phyloP scores from a whole-genome alignment of 2,329 filamentous ascomycete genomes.

The Apiospora marii region DNA sequence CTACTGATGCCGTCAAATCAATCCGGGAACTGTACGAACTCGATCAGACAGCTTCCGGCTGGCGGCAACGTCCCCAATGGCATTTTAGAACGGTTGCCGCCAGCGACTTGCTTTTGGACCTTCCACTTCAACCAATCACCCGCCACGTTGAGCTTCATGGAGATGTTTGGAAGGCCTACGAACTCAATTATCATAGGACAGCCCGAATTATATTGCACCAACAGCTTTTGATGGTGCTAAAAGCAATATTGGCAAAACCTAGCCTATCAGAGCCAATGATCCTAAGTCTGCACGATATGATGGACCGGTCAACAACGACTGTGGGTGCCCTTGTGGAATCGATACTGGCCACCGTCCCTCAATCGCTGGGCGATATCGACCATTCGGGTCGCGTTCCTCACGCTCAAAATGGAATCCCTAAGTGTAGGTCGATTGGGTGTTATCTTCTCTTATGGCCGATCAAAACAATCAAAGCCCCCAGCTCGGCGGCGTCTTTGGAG shows the following conservation, averaged over 20 bases:
- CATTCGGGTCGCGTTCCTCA: slow-evolving; percentile 33
- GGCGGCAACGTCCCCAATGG: slow-evolving; percentile 46
- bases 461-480: slow-evolving; percentile 42
- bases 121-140: slow-evolving; percentile 26
- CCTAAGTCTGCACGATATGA: slow-evolving; percentile 29
- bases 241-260: slow-evolving; percentile 27
- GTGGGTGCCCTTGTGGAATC: slow-evolving; percentile 43
- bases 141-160: slow-evolving; percentile 44
- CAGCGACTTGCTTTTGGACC: slow-evolving; percentile 32
- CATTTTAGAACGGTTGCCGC: slow-evolving; percentile 37
- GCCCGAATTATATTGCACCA: slow-evolving; percentile 47
- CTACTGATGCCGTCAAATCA: slow-evolving; percentile 35
- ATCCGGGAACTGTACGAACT: slow-evolving; percentile 42
- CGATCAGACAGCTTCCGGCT: slow-evolving; percentile 40
- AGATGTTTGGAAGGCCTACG: slow-evolving; percentile 51
- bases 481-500: slow-evolving; percentile 33
- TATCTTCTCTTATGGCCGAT: slow-evolving; percentile 51
- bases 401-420: slow-evolving; percentile 31
- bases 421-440: slow-evolving; percentile 44
- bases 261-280: slow-evolving; percentile 25
- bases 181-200: slow-evolving; percentile 51
- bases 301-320: slow-evolving; percentile 34
- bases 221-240: slow-evolving; percentile 43
- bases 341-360: slow-evolving; percentile 47
- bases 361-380: slow-evolving; percentile 47